These are phyloP conservation scores for Colletotrichum sp. DNA, from an alignment of 2,329 filamentous ascomycete genomes.

Conservation along the genomic window DNA sequence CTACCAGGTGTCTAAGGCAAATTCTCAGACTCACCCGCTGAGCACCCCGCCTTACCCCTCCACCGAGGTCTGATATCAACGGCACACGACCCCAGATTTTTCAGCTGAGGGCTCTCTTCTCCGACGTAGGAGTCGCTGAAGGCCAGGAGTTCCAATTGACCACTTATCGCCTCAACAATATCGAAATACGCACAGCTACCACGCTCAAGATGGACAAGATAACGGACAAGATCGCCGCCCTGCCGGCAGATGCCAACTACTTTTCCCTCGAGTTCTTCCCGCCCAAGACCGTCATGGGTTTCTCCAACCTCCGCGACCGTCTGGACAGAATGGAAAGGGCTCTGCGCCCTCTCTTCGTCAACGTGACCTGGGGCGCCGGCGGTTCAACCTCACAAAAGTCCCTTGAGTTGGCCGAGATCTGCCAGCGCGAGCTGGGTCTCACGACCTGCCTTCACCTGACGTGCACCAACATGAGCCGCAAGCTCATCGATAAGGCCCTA, in stretches of 20 bases:
- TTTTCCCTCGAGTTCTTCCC: conserved; percentile 99
- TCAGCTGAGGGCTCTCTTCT: neutral
- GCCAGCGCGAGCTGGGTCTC: conserved; percentile 87
- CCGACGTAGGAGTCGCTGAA: neutral
- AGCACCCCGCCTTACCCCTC: conserved; percentile 12
- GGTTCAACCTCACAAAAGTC: conserved; percentile 91
- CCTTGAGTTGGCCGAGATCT: conserved; percentile 92
- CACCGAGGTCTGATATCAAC: neutral
- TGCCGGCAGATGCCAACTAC: conserved; percentile 82
- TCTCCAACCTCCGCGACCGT: conserved; percentile 90
- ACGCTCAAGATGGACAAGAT: conserved; percentile 75
- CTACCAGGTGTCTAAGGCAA: neutral
- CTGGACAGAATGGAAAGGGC: conserved; percentile 94
- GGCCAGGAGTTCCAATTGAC: neutral
- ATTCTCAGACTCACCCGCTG: neutral
- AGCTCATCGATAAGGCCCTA: conserved; percentile 84
- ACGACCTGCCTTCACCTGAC: conserved; percentile 97
- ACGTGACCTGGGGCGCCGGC: conserved; percentile 96
- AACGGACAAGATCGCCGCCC: conserved; percentile 90
- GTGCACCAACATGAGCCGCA: conserved; percentile 95
- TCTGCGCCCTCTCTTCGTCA: conserved; percentile 91
- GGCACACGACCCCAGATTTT: neutral
- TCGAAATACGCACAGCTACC: neutral
- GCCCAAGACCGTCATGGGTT: conserved; percentile 95
- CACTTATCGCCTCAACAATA: neutral